These are phyloP conservation scores for Calonectria pteridis DNA, from an alignment of 2,329 filamentous ascomycete species.

Conservation along the genomic window DNA sequence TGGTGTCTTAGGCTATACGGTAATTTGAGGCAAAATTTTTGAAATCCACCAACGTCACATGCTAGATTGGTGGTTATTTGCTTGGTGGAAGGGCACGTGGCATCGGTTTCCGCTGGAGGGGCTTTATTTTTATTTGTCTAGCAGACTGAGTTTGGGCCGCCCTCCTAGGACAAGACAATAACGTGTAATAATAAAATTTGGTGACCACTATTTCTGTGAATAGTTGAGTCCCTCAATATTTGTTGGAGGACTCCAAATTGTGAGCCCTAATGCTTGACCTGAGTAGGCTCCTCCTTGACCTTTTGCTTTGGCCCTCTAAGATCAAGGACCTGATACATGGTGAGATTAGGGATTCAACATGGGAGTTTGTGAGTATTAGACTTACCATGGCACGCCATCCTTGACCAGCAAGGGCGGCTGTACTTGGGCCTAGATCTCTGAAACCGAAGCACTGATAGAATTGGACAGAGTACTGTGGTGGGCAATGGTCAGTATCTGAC, in stretches of 20 bases:
- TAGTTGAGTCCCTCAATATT: background rate
- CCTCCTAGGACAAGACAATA: background rate
- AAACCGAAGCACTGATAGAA: constrained; percentile 88
- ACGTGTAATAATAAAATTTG: background rate
- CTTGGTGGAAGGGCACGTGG: background rate
- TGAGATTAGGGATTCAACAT: background rate
- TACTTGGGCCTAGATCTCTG: constrained; percentile 74
- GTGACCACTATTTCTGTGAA: background rate
- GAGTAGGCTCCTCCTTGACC: constrained; percentile 41
- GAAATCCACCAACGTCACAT: background rate
- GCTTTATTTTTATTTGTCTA: background rate
- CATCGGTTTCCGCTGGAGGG: background rate
- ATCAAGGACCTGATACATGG: constrained; percentile 37
- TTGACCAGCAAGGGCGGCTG: constrained; percentile 80
- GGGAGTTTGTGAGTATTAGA: background rate
- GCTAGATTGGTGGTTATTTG: background rate
- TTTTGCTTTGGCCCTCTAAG: constrained; percentile 41
- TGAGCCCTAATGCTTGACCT: constrained; percentile 22
- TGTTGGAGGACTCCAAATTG: too few species aligned
- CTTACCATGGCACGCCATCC: constrained; percentile 87
- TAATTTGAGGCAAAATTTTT: background rate
- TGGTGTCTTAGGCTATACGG: background rate
- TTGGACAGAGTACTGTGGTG: constrained; percentile 68
- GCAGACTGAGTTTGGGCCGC: background rate
- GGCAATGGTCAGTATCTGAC: constrained; percentile 13